Evolutionary conservation across 192 early-diverging fungal species (phyloP).

Genomic region (Spinellus fusiger): DNA sequence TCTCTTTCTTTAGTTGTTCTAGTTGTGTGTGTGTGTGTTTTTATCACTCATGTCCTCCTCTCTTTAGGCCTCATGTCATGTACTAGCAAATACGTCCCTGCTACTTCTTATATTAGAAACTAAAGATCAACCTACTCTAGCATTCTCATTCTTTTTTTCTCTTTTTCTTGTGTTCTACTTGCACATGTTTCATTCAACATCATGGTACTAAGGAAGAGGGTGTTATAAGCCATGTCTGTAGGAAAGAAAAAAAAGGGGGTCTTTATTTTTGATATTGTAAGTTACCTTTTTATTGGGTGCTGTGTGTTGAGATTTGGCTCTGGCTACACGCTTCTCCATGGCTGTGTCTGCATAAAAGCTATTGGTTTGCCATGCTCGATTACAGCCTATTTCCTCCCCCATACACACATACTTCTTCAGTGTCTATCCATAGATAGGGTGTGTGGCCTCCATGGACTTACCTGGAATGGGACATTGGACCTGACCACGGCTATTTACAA

Average conservation of each 20-base stretch:
- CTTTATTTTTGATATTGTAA: background rate
- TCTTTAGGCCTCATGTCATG: slow-evolving; percentile 19
- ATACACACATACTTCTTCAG: slow-evolving; percentile 5
- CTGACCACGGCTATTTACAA: background rate
- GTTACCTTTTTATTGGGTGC: background rate
- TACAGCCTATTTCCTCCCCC: background rate
- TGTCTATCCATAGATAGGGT: background rate
- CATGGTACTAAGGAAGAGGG: slow-evolving; percentile 2
- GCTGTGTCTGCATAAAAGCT: background rate
- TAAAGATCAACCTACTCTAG: background rate
- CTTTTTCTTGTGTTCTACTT: background rate
- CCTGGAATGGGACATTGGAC: slow-evolving; percentile 22
- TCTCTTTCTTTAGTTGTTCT: background rate
- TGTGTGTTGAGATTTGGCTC: background rate
- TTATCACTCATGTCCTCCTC: too few species aligned
- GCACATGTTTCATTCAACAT: slow-evolving; percentile 9
- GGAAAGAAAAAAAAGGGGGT: background rate
- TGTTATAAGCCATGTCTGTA: background rate
- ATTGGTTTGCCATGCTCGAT: background rate
- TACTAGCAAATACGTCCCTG: slow-evolving; percentile 8
- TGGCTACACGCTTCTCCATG: slow-evolving; percentile 8
- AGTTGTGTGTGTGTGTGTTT: background rate
- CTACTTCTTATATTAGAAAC: background rate
- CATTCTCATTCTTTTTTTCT: background rate
- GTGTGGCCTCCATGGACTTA: slow-evolving; percentile 7